A percentile compares a stretch with the other conserved stretches of the same genome.
Evolutionary conservation across 2,329 filamentous ascomycete genomes (phyloP).

Genomic region (Ascochyta viciae-villosae): DNA sequence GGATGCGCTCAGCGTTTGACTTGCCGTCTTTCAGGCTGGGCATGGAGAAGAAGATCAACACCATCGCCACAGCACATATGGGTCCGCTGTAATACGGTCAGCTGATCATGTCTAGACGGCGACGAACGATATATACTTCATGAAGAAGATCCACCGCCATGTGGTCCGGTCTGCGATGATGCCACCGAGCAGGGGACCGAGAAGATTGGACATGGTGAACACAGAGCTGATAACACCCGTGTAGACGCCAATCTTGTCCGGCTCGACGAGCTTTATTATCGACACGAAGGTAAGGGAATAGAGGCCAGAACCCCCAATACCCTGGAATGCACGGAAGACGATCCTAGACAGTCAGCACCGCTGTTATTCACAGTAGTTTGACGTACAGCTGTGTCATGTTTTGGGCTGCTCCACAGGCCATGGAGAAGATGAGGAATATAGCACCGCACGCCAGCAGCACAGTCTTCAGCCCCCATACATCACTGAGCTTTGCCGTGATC

Average conservation of each 20-base stretch:
- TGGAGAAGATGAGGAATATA: slow-evolving; percentile 42
- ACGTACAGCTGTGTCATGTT: slow-evolving; percentile 41
- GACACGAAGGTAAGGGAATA: slow-evolving; percentile 52
- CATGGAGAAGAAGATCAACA: slow-evolving; percentile 37
- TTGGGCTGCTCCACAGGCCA: slow-evolving; percentile 40
- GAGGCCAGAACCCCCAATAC: slow-evolving; percentile 58
- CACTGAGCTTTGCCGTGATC: slow-evolving; percentile 44
- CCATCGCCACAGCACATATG: slow-evolving; percentile 31
- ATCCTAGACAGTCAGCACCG: slow-evolving; percentile 37
- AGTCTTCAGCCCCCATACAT: slow-evolving; percentile 38
- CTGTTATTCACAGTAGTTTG: neutral
- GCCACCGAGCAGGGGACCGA: slow-evolving; percentile 56
- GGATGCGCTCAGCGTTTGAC: slow-evolving; percentile 35
- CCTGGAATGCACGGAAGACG: slow-evolving; percentile 51
- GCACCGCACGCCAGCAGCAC: slow-evolving; percentile 31
- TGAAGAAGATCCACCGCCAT: slow-evolving; percentile 58
- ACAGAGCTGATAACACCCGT: slow-evolving; percentile 45
- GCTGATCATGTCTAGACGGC: neutral
- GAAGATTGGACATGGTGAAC: slow-evolving; percentile 51
- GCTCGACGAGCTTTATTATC: slow-evolving; percentile 38
- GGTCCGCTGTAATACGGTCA: slow-evolving; percentile 29
- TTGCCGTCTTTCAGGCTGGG: slow-evolving; percentile 35
- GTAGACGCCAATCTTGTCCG: slow-evolving; percentile 46
- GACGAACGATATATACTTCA: slow-evolving; percentile 49
- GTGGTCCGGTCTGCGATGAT: slow-evolving; percentile 50